Conservation (phyloP, 2,329 filamentous ascomycete genomes). For the Cytospora chrysosperma region DNA sequence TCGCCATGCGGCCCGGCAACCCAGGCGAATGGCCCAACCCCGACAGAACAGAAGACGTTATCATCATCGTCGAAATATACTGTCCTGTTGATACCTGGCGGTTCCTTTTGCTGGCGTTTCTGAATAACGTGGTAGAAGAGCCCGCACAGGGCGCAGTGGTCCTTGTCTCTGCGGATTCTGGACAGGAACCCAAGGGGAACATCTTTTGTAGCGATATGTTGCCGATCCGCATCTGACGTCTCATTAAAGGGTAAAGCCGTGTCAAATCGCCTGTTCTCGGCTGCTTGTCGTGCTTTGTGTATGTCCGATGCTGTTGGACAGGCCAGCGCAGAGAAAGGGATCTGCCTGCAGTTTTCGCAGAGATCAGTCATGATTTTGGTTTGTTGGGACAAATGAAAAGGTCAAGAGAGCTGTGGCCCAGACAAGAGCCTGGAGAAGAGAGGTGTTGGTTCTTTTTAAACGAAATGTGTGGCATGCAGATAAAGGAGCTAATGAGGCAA, state of each 20-base stretch:
- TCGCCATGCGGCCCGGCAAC: background rate
- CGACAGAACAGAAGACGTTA: background rate
- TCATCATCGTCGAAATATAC: background rate
- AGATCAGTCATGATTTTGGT: background rate
- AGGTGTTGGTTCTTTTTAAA: too few species aligned
- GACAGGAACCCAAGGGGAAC: background rate
- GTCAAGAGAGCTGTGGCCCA: background rate
- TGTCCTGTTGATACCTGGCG: background rate
- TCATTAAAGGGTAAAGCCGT: too few species aligned
- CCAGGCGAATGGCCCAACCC: background rate
- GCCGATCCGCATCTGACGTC: too few species aligned
- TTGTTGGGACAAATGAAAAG: background rate
- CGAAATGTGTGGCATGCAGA: too few species aligned
- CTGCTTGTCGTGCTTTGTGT: background rate
- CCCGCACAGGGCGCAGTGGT: background rate
- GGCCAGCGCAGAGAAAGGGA: background rate
- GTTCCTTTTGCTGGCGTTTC: background rate
- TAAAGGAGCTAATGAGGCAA: too few species aligned
- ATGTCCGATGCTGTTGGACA: background rate
- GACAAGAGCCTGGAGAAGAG: background rate
- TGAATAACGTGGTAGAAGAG: background rate
- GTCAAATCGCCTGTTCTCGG: background rate
- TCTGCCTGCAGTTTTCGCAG: background rate
- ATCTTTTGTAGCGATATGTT: too few species aligned
- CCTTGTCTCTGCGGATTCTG: background rate